Evolutionary conservation across 2,329 filamentous ascomycete genomes (phyloP).

Genomic region (Arthrobotrys conoides): DNA sequence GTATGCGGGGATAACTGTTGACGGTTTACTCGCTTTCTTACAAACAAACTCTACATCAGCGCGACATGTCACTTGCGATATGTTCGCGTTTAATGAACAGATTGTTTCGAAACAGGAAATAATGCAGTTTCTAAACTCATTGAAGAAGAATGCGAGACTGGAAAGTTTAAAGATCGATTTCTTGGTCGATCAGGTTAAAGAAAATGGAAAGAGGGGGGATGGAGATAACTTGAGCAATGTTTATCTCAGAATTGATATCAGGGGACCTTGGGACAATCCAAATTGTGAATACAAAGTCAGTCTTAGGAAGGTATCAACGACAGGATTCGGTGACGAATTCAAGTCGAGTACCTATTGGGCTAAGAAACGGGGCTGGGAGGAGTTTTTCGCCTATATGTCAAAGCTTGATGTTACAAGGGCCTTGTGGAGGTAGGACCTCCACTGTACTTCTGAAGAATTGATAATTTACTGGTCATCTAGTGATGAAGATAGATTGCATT

Average conservation of each 20-base stretch:
- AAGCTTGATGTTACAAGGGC: slow-evolving; percentile 10
- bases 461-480: background rate
- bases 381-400: slow-evolving; percentile 29
- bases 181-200: slow-evolving; percentile 6
- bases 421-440: background rate
- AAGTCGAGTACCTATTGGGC: slow-evolving; percentile 32
- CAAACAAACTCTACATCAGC: slow-evolving; percentile 27
- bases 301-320: slow-evolving; percentile 29
- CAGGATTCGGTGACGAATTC: slow-evolving; percentile 13
- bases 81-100: slow-evolving; percentile 35
- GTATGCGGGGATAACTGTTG: slow-evolving; percentile 23
- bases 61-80: slow-evolving; percentile 35
- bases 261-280: slow-evolving; percentile 11
- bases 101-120: slow-evolving; percentile 32
- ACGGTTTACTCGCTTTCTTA: slow-evolving; percentile 28
- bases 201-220: background rate
- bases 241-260: slow-evolving; percentile 36
- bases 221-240: slow-evolving; percentile 2
- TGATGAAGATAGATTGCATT: background rate
- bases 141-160: slow-evolving; percentile 24
- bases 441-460: background rate
- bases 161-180: slow-evolving; percentile 42
- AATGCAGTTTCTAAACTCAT: slow-evolving; percentile 19
- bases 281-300: slow-evolving; percentile 44
- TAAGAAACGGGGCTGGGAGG: slow-evolving; percentile 39